Evolutionary conservation across 2,329 filamentous ascomycete genomes (phyloP).

Genomic region (Ophiocordyceps unilateralis): DNA sequence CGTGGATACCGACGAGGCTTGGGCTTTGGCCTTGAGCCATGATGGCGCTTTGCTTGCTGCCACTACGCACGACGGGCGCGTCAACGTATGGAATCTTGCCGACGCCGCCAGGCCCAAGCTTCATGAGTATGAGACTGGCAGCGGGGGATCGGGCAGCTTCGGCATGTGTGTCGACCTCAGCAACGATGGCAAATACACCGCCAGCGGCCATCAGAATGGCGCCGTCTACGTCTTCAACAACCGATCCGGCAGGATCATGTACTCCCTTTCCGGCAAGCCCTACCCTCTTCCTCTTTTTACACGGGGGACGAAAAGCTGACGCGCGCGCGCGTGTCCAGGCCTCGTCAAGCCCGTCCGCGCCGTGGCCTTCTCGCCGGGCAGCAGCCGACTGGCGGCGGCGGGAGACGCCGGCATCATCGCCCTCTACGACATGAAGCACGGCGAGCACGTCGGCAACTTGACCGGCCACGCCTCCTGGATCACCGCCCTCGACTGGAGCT

Average conservation of each 20-base stretch:
- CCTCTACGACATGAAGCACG: slow-evolving; percentile 80
- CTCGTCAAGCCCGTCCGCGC: slow-evolving; percentile 74
- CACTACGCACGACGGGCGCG: slow-evolving; percentile 71
- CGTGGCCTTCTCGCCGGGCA: slow-evolving; percentile 74
- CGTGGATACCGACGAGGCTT: slow-evolving; percentile 40
- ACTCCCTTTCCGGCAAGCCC: slow-evolving; percentile 61
- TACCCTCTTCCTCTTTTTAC: not conserved
- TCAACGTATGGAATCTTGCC: slow-evolving; percentile 71
- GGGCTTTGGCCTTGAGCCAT: slow-evolving; percentile 74
- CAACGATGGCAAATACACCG: slow-evolving; percentile 66
- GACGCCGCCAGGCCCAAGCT: slow-evolving; percentile 44
- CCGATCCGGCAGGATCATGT: slow-evolving; percentile 65
- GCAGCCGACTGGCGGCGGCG: slow-evolving; percentile 70
- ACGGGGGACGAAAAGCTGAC: not conserved
- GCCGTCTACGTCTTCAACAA: slow-evolving; percentile 92
- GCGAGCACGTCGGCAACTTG: slow-evolving; percentile 81
- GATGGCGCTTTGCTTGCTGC: slow-evolving; percentile 74
- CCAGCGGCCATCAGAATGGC: slow-evolving; percentile 84
- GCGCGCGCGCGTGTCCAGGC: slow-evolving; percentile 26
- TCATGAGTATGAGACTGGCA: slow-evolving; percentile 65
- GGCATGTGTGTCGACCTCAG: slow-evolving; percentile 74
- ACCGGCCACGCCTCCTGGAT: slow-evolving; percentile 73
- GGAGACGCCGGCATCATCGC: slow-evolving; percentile 81
- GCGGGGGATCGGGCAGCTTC: slow-evolving; percentile 62
- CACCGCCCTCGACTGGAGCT: slow-evolving; percentile 80